These are phyloP conservation scores for Leishmania gerbilli DNA, from an alignment of 208 protist genomes.

Conservation along the genomic window DNA sequence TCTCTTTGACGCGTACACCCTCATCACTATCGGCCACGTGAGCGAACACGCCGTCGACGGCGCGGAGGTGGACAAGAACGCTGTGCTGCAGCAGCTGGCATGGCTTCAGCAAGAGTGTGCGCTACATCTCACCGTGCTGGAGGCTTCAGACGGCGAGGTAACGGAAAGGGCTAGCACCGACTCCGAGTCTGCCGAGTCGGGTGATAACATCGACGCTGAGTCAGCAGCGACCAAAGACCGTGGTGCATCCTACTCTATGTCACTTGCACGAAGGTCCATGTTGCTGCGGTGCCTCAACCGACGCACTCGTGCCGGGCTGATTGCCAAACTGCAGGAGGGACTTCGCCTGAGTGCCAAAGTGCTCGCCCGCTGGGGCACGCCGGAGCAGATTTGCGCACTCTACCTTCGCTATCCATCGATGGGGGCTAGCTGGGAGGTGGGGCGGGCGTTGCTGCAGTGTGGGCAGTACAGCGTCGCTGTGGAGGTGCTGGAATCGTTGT, in stretches of 20 bases:
- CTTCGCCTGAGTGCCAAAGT: slow-evolving; percentile 71
- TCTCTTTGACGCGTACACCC: slow-evolving; percentile 74
- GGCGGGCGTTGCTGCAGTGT: slow-evolving; percentile 46
- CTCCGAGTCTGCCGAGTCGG: not conserved
- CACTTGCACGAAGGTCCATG: not conserved
- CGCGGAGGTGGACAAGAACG: slow-evolving; percentile 13
- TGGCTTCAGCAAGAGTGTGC: slow-evolving; percentile 28
- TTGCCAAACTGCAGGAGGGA: slow-evolving; percentile 49
- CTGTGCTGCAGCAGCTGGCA: slow-evolving; percentile 21
- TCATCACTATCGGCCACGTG: slow-evolving; percentile 76
- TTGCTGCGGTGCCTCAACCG: slow-evolving; percentile 30
- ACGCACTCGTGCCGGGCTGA: slow-evolving; percentile 34
- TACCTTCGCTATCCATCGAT: slow-evolving; percentile 46
- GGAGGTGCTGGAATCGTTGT: slow-evolving; percentile 37
- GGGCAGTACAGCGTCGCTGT: slow-evolving; percentile 50
- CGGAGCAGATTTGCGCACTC: slow-evolving; percentile 40
- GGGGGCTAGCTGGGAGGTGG: slow-evolving; percentile 73
- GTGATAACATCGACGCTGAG: not conserved
- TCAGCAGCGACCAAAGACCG: not conserved
- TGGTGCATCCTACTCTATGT: not conserved
- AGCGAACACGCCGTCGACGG: slow-evolving; percentile 61
- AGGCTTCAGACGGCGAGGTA: not conserved
- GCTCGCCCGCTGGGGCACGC: slow-evolving; percentile 43
- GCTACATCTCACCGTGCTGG: slow-evolving; percentile 32
- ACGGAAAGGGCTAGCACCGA: not conserved